phyloP scores from a whole-genome alignment of 306 rosid species.

The Gastrolobium bilobum region DNA sequence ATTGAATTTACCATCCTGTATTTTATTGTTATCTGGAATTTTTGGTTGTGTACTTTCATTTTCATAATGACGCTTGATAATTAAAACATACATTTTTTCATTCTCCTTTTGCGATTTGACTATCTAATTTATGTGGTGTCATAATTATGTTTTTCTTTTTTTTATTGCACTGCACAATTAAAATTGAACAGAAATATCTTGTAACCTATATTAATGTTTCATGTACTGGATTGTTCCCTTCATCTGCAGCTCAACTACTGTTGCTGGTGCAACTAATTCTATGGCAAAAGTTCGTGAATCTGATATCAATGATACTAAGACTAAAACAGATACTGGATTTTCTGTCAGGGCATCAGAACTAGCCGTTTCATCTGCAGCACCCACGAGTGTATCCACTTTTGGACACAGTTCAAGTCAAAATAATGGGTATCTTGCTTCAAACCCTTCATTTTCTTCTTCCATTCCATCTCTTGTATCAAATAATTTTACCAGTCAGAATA shows the following conservation, averaged over 20 bases:
- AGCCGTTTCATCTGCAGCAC: conserved; percentile 54
- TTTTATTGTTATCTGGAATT: not conserved
- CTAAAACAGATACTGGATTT: conserved; percentile 49
- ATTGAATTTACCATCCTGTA: not conserved
- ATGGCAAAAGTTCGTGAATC: conserved; percentile 50
- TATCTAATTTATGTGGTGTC: conserved; percentile 6
- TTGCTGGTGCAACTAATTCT: conserved; percentile 47
- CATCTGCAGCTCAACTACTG: conserved; percentile 64
- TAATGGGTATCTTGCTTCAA: conserved; percentile 61
- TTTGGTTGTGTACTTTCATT: conserved; percentile 1
- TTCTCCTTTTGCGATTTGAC: not conserved
- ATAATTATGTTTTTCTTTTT: not conserved
- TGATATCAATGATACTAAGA: conserved; percentile 52
- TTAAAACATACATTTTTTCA: not conserved
- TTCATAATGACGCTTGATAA: not conserved
- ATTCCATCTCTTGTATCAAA: conserved; percentile 47
- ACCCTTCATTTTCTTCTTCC: conserved; percentile 53
- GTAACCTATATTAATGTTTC: conserved; percentile 8
- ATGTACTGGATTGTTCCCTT: conserved; percentile 38
- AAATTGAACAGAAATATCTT: conserved; percentile 10
- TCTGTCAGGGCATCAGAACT: conserved; percentile 54
- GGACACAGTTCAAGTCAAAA: conserved; percentile 56
- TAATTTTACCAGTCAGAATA: conserved; percentile 55
- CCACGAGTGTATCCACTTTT: conserved; percentile 52
- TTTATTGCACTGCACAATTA: not conserved